phyloP scores from a whole-genome alignment of 176 grass and related monocot species.

The Raddia guianensis region DNA sequence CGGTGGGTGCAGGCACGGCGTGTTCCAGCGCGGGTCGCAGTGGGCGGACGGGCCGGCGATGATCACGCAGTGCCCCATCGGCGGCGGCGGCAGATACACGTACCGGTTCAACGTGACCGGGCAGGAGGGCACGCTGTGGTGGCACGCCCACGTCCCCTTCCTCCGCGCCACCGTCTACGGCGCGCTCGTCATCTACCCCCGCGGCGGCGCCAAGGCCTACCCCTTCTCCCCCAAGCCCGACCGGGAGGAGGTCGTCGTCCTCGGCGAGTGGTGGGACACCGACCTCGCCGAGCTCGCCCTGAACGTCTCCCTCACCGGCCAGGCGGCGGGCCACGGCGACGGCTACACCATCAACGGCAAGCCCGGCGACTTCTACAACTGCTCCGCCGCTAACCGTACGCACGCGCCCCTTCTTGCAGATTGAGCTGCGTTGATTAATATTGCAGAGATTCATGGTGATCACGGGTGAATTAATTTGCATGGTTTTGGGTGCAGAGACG shows the following conservation, averaged over 20 bases:
- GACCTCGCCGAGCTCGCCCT: constrained; percentile 36
- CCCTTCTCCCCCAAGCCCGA: constrained; percentile 56
- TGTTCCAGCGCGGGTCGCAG: constrained; percentile 49
- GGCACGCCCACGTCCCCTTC: constrained; percentile 67
- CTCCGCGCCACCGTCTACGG: constrained; percentile 71
- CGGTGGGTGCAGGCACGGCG: constrained; percentile 48
- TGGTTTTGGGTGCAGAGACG: constrained; percentile 6
- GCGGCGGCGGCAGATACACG: constrained; percentile 47
- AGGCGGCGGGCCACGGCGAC: neutral
- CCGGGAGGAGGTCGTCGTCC: constrained; percentile 48
- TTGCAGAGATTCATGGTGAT: neutral
- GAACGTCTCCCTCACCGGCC: neutral
- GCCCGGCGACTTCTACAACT: constrained; percentile 58
- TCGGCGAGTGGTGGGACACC: constrained; percentile 80
- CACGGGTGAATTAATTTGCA: neutral
- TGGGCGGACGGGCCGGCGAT: constrained; percentile 75
- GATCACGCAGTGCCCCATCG: constrained; percentile 70
- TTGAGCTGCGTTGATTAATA: neutral
- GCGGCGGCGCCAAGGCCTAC: constrained; percentile 32
- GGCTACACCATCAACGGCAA: constrained; percentile 73
- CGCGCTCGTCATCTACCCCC: constrained; percentile 53
- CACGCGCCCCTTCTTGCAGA: too few relatives aligned
- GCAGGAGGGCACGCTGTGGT: constrained; percentile 80
- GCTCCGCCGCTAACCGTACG: constrained; percentile 44
- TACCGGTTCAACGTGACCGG: constrained; percentile 56